Percentiles rank a stretch among this genome's conserved stretches.
phyloP scores from a whole-genome alignment of 1,284 basidiomycete species.

The Calocybe gambosa region DNA sequence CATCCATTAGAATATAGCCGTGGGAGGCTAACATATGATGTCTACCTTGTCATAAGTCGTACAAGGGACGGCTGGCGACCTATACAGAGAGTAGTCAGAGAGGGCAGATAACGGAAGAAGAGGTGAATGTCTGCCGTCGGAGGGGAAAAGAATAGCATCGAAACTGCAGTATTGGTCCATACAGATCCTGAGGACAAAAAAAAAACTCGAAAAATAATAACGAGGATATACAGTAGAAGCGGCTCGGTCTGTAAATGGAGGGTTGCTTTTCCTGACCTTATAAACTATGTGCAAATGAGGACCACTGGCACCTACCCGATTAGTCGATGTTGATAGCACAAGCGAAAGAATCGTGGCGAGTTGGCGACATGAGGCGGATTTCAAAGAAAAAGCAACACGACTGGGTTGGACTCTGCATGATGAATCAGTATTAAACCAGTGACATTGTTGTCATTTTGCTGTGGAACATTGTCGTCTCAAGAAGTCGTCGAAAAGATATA shows the following conservation, averaged over 20 bases:
- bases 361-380: constrained; percentile 21
- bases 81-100: constrained; percentile 20
- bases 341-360: constrained; percentile 10
- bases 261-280: constrained; percentile 8
- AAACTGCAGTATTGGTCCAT: constrained; percentile 59
- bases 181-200: neutral
- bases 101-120: neutral
- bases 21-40: too few relatives aligned
- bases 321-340: constrained; percentile 10
- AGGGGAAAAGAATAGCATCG: constrained; percentile 60
- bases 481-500: too few relatives aligned
- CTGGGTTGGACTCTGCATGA: constrained; percentile 9
- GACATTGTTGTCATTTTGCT: constrained; percentile 2
- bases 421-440: constrained; percentile 7
- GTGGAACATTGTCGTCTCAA: neutral
- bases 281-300: constrained; percentile 24
- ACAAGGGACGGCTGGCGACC: constrained; percentile 63
- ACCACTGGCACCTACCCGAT: constrained; percentile 17
- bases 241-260: too few relatives aligned
- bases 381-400: constrained; percentile 16
- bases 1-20: too few relatives aligned
- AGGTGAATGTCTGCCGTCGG: constrained; percentile 37
- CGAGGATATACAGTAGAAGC: too few relatives aligned
- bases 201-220: neutral
- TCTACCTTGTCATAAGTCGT: constrained; percentile 55